Evolutionary conservation across 805 yeast species (phyloP), one percentile per base, ranked within the genome.

Genomic region (Saturnispora serradocipensis): DNA sequence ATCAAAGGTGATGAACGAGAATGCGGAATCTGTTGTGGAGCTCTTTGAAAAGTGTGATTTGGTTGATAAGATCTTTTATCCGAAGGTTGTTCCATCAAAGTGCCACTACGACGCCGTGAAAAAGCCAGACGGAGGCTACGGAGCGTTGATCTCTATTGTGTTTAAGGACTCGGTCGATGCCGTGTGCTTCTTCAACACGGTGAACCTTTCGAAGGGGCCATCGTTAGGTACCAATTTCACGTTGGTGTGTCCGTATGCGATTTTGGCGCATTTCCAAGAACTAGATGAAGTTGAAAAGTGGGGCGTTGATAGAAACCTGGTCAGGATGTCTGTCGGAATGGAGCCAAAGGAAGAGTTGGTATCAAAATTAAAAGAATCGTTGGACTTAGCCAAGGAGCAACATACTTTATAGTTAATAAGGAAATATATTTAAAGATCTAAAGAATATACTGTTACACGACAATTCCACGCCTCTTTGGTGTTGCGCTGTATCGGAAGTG

Each of bases 221-320:
- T 84, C 93, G 15, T 74, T 89, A 58, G 97, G 97, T 11, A 88
- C 96, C 0, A 89, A 86, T 67, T 87, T 88, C 70, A 84, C 95
- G 0, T 72, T 89, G 59, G 89, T 89, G 5, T 89, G 95, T 64
- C 97, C 97, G 8, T 90, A 90, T 67, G 77, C 96, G 6, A 78
- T 90, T 45, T 72, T 90, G 53, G 96, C 96, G 3, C 96, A 89
- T 65, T 88, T 81, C 66, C 75, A 73, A 50, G 96, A 89, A 66
- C 69, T 88, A 52, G 91, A 87, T 54, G 88, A 82, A 61, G 83
- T 86, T 22, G 86, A 77, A 48, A 72, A 80, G 59, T 89, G 88
- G 83, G 96, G 93, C 2, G 87, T 89, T 32, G 95, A 87, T 62
- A 71, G 81, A 54, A 76, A 84, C 62, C 69, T 90, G 55, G 81